Base-by-base conservation (phyloP, 2,329 filamentous ascomycete species). In the Colletotrichum limetticola region DNA sequence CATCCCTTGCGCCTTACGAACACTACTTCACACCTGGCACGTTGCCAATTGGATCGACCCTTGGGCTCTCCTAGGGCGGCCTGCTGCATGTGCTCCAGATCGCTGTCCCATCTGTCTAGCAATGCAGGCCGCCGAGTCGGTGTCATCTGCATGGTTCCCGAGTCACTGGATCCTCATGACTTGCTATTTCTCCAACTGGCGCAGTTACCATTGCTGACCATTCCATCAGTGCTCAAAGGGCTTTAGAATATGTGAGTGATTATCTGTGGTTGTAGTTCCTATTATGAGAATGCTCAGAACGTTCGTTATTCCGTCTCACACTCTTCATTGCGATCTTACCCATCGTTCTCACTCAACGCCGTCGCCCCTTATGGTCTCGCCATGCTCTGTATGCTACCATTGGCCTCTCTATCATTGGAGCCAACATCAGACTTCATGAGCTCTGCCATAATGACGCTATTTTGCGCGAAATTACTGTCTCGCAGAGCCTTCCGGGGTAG, bases 101-200 rank as follows among this genome's bases (percentile, higher is more conserved):
- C 55, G 60, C 66, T 70, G 55, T 32, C 56, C 60, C 61, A 37
- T 46, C 62, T 60, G 22, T 35, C 14, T 42, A 49, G 42, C 42
- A 32, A 64, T 37, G 35, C 70, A 59, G 55, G 66, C 28, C 55
- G 59, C 70, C 42, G 71, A 61, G 56, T 22, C 59, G 46, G 63
- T 57, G 49, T 61, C 70, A 46, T 59, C 59, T 71, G 71, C 71
- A 73, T 73, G 35, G 5, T 37, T 46, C 22, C 60, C 61, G 42
- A 60, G 67, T 73, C 71, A 73, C 71, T 60, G 66, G 71, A 71
- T 66, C 61, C 26, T 5, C 55, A 42, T 67, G 7, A 26, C 26
- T 61, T 22, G 19, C 14, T 52, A 3, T 19, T 16, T 19, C 59
- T 30, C 22, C 49, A 35, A 35, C 14, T 12, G 49, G 12, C 30